Conservation (phyloP, 805 yeast species). For the Barnettozyma pratensis region DNA sequence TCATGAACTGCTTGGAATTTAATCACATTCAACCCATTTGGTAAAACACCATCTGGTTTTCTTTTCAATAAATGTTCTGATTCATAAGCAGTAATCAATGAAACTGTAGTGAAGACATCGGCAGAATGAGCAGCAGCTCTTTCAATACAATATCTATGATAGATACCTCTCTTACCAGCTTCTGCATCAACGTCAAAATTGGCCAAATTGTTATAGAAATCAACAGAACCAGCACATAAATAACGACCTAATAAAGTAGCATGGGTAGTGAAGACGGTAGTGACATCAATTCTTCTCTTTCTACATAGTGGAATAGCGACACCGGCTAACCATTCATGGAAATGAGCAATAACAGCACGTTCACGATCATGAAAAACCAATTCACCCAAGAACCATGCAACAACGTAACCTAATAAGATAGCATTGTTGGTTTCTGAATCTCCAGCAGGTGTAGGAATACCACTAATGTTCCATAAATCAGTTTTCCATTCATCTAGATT, state of each 20-base stretch:
- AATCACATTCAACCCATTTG: conserved; percentile 92
- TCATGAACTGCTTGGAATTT: conserved; percentile 97
- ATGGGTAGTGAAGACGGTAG: conserved; percentile 95
- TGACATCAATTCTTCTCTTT: conserved; percentile 85
- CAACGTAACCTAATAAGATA: conserved; percentile 83
- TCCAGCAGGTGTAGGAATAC: conserved; percentile 88
- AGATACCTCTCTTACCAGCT: conserved; percentile 96
- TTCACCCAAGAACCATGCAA: conserved; percentile 97
- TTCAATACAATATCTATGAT: conserved; percentile 95
- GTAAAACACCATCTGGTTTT: conserved; percentile 96
- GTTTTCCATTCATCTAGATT: conserved; percentile 89
- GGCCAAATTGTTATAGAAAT: conserved; percentile 87
- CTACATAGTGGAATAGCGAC: conserved; percentile 90
- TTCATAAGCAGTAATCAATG: conserved; percentile 96
- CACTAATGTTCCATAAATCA: conserved; percentile 86
- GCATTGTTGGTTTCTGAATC: conserved; percentile 92
- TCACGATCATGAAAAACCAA: conserved; percentile 77
- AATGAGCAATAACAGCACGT: conserved; percentile 88
- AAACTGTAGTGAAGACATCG: conserved; percentile 95
- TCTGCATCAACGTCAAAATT: conserved; percentile 93
- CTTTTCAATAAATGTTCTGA: conserved; percentile 88
- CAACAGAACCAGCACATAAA: conserved; percentile 94
- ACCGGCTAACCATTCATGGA: conserved; percentile 98
- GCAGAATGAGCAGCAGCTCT: conserved; percentile 94
- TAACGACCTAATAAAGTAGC: conserved; percentile 94